Conservation (phyloP, 305 asterid species). For the Nicotiana rustica region DNA sequence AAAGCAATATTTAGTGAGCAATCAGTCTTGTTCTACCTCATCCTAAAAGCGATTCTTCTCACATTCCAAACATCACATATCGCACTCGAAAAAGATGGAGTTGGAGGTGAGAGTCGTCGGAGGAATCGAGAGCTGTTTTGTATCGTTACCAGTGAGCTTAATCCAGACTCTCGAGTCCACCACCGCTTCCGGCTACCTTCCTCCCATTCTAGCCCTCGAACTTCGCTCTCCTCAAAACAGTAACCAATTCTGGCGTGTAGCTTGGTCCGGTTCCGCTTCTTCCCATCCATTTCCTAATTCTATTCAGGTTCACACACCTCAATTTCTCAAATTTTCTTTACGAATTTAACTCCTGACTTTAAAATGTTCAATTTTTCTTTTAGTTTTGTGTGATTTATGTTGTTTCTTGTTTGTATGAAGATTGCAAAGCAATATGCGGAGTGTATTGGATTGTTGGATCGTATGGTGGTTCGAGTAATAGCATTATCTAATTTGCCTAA, state of each 20-base stretch:
- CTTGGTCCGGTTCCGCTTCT: conserved; percentile 94
- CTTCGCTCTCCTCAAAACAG: conserved; percentile 56
- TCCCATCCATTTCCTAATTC: conserved; percentile 69
- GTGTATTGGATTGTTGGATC: conserved; percentile 82
- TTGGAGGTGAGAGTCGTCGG: conserved; percentile 79
- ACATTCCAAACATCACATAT: background rate
- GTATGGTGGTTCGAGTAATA: conserved; percentile 68
- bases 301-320: conserved; percentile 62
- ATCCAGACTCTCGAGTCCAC: conserved; percentile 80
- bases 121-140: conserved; percentile 83
- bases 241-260: conserved; percentile 67
- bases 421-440: conserved; percentile 86
- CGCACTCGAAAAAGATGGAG: conserved; percentile 57
- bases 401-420: conserved; percentile 48
- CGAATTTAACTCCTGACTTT: background rate
- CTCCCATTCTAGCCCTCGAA: conserved; percentile 84
- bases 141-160: conserved; percentile 78
- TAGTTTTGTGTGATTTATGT: conserved; percentile 23
- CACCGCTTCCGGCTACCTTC: conserved; percentile 62
- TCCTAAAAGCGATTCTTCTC: background rate
- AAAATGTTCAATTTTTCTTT: background rate
- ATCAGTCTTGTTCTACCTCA: conserved; percentile 4
- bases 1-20: conserved; percentile 10
- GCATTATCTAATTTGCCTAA: conserved; percentile 71
- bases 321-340: background rate